Percentiles rank a stretch among this genome's conserved stretches.
Conservation (phyloP, 2,329 filamentous ascomycete species). For the Pestalotiopsis sp. region DNA sequence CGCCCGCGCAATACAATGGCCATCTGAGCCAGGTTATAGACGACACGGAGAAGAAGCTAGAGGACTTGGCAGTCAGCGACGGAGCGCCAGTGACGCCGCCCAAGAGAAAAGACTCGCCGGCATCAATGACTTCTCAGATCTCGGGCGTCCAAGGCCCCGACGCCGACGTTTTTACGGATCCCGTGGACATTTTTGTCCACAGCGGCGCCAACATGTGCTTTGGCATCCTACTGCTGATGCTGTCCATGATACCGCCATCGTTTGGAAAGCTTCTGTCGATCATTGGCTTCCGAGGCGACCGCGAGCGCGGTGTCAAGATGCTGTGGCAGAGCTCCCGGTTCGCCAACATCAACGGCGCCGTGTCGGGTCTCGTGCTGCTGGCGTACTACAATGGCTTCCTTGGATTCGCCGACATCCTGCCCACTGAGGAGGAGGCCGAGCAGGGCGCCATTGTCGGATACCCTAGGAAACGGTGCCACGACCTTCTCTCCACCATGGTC, state of each 20-base stretch:
- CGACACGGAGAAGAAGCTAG: constrained; percentile 29
- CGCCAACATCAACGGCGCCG: constrained; percentile 87
- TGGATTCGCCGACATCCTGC: constrained; percentile 85
- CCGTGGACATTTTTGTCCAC: constrained; percentile 86
- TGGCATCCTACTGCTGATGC: constrained; percentile 79
- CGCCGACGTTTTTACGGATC: constrained; percentile 68
- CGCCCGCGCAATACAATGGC: constrained; percentile 49
- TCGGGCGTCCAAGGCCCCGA: constrained; percentile 49
- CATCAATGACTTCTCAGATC: constrained; percentile 4
- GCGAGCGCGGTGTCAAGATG: constrained; percentile 78
- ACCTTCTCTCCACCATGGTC: constrained; percentile 74
- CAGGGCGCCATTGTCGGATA: constrained; percentile 66
- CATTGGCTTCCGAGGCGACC: constrained; percentile 89
- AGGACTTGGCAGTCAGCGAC: constrained; percentile 21
- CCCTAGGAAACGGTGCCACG: constrained; percentile 68
- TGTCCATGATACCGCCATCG: constrained; percentile 91
- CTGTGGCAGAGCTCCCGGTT: constrained; percentile 90
- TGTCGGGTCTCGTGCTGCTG: constrained; percentile 79
- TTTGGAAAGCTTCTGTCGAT: constrained; percentile 87
- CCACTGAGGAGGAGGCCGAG: constrained; percentile 58
- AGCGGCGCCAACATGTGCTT: constrained; percentile 89
- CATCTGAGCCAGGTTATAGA: constrained; percentile 38
- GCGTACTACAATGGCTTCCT: constrained; percentile 88
- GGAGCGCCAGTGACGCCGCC: neutral
- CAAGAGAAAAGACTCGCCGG: constrained; percentile 1